phyloP scores from a whole-genome alignment of 2,329 filamentous ascomycete genomes.

The Xylariaceae sp. region DNA sequence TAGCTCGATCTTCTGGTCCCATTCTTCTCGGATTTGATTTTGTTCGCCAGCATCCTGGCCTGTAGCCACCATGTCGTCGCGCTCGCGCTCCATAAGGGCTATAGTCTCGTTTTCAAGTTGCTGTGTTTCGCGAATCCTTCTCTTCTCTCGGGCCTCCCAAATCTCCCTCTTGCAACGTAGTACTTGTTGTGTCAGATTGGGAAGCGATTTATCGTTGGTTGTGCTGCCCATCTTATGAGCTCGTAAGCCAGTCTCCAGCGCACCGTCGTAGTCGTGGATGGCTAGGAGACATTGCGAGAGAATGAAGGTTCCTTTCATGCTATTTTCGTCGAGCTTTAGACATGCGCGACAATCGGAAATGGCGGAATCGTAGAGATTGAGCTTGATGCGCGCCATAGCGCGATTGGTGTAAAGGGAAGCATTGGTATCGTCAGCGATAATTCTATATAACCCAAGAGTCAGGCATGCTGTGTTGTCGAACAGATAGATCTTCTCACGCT shows the following conservation, averaged over 20 bases:
- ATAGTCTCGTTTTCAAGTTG: slow-evolving; percentile 62
- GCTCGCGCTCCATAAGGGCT: slow-evolving; percentile 46
- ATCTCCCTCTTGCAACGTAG: slow-evolving; percentile 79
- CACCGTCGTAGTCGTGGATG: slow-evolving; percentile 69
- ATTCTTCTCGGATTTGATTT: slow-evolving; percentile 47
- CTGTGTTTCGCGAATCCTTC: slow-evolving; percentile 52
- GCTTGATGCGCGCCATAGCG: slow-evolving; percentile 75
- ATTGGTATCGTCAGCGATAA: slow-evolving; percentile 75
- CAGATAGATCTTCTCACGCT: slow-evolving; percentile 51
- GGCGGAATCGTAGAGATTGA: slow-evolving; percentile 69
- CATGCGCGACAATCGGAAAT: slow-evolving; percentile 75
- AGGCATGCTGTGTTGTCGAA: not conserved
- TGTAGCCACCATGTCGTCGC: slow-evolving; percentile 38
- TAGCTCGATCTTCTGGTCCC: slow-evolving; percentile 42
- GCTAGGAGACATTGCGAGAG: slow-evolving; percentile 80
- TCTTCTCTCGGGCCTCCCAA: slow-evolving; percentile 74
- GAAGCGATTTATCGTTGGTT: slow-evolving; percentile 63
- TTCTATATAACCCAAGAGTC: slow-evolving; percentile 44
- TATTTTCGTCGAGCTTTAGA: slow-evolving; percentile 62
- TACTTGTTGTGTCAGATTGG: slow-evolving; percentile 70
- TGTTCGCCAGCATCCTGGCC: slow-evolving; percentile 38
- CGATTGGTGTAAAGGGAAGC: slow-evolving; percentile 85
- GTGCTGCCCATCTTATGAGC: slow-evolving; percentile 71
- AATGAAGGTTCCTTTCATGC: slow-evolving; percentile 82
- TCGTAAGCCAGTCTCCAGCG: slow-evolving; percentile 64